Evolutionary conservation across 1,284 basidiomycete genomes (phyloP).

Genomic region (Acaromyces ingoldii): DNA sequence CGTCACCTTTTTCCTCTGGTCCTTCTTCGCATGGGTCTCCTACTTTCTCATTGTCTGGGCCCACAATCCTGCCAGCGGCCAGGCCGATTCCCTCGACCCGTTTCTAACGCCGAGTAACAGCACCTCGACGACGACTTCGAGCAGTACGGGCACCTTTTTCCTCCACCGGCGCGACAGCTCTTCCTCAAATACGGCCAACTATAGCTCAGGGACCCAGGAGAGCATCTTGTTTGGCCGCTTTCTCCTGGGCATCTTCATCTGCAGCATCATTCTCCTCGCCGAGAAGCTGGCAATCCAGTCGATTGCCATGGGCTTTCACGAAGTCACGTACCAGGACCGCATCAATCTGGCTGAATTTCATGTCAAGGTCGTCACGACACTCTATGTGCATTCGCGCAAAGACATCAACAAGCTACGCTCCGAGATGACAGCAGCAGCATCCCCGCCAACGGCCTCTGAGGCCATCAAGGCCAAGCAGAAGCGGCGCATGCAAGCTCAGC

Average conservation of each 20-base stretch:
- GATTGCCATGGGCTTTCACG: constrained; percentile 68
- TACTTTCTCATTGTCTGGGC: constrained; percentile 42
- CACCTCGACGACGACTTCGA: constrained; percentile 9
- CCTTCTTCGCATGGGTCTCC: constrained; percentile 60
- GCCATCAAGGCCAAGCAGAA: too few relatives aligned
- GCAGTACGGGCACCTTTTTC: too few relatives aligned
- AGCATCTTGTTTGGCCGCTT: constrained; percentile 20
- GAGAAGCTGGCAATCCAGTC: constrained; percentile 82
- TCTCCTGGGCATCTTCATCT: constrained; percentile 68
- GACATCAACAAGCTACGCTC: constrained; percentile 3
- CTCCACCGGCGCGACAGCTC: too few relatives aligned
- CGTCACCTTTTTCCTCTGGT: constrained; percentile 68
- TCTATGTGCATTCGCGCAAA: constrained; percentile 63
- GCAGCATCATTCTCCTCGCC: constrained; percentile 65
- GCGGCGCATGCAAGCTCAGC: too few relatives aligned
- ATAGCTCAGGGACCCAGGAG: not conserved
- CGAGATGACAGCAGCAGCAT: too few relatives aligned
- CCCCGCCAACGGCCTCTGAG: too few relatives aligned
- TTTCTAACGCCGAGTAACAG: not conserved
- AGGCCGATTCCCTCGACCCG: not conserved
- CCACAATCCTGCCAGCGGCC: constrained; percentile 26
- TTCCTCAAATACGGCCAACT: too few relatives aligned
- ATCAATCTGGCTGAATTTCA: constrained; percentile 78
- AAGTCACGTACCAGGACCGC: constrained; percentile 79
- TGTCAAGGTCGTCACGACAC: constrained; percentile 65